phyloP scores from a whole-genome alignment of 768 basidiomycete genomes.

The Symmetrospora coprosmae region DNA sequence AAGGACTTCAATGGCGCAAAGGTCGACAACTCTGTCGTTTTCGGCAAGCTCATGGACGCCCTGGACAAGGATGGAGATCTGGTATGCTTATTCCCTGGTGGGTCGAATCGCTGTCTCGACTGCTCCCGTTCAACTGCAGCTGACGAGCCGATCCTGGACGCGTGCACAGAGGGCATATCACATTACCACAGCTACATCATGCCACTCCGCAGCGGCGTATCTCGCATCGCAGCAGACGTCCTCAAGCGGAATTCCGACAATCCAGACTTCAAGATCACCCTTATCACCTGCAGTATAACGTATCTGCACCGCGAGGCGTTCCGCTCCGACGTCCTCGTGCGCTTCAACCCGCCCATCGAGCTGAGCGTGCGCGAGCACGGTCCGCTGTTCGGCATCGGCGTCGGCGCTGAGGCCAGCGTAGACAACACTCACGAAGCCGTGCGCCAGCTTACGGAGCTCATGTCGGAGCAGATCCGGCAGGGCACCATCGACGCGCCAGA shows the following conservation, averaged over 20 bases:
- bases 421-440: slow-evolving; percentile 40
- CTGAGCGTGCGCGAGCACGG: slow-evolving; percentile 27
- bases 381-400: slow-evolving; percentile 22
- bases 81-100: slow-evolving; percentile 38
- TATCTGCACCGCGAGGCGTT: slow-evolving; percentile 70
- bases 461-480: slow-evolving; percentile 56
- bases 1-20: slow-evolving; percentile 51
- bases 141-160: slow-evolving; percentile 42
- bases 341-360: slow-evolving; percentile 37
- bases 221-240: slow-evolving; percentile 64
- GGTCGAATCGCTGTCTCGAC: slow-evolving; percentile 63
- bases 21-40: slow-evolving; percentile 54
- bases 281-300: slow-evolving; percentile 23
- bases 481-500: slow-evolving; percentile 73
- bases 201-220: slow-evolving; percentile 74
- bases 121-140: slow-evolving; percentile 24
- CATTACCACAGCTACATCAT: slow-evolving; percentile 75
- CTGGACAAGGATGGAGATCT: slow-evolving; percentile 22
- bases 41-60: slow-evolving; percentile 47
- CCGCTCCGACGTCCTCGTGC: slow-evolving; percentile 72
- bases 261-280: slow-evolving; percentile 38
- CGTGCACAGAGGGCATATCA: slow-evolving; percentile 78
- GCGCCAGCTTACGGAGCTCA: slow-evolving; percentile 47
- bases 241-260: slow-evolving; percentile 55
- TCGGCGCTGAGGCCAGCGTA: not conserved